These are phyloP conservation scores for Malassezia sympodialis DNA, from an alignment of 1,284 basidiomycete species.

Conservation along the genomic window DNA sequence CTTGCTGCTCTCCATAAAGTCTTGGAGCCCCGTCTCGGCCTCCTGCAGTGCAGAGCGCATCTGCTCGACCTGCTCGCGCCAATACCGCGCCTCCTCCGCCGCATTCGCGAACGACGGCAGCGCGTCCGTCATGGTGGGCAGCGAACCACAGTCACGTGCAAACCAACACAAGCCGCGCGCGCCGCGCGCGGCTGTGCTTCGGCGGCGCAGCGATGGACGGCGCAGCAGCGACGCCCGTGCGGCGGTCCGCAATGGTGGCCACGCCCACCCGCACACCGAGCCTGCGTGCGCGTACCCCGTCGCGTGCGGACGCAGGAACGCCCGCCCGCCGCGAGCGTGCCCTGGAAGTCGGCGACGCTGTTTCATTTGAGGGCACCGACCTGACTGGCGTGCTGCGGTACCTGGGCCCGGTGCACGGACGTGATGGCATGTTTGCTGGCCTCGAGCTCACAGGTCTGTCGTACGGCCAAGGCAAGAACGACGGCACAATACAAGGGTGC, in stretches of 20 bases:
- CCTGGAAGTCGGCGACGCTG: slow-evolving; percentile 37
- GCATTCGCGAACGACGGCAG: slow-evolving; percentile 23
- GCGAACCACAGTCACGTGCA: slow-evolving; percentile 8
- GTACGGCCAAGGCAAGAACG: slow-evolving; percentile 83
- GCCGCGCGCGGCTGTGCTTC: neutral
- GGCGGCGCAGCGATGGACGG: neutral
- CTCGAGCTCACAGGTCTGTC: slow-evolving; percentile 41
- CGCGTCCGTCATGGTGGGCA: slow-evolving; percentile 5
- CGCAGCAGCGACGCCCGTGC: neutral
- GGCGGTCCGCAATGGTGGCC: neutral
- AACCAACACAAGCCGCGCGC: neutral
- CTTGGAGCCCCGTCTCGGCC: slow-evolving; percentile 33
- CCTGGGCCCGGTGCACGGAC: slow-evolving; percentile 35
- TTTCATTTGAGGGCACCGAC: slow-evolving; percentile 29
- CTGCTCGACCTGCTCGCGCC: slow-evolving; percentile 34
- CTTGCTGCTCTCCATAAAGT: slow-evolving; percentile 42
- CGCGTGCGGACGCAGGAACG: neutral
- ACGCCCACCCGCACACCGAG: neutral
- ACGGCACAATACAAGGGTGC: slow-evolving; percentile 79
- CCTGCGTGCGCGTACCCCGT: neutral
- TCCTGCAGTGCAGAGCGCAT: slow-evolving; percentile 37
- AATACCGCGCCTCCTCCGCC: slow-evolving; percentile 35
- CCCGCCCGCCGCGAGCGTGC: slow-evolving; percentile 17
- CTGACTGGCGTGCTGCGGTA: slow-evolving; percentile 39
- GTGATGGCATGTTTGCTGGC: slow-evolving; percentile 37